Base-by-base conservation (phyloP, 805 yeast species). In the Pichia scutulata region DNA sequence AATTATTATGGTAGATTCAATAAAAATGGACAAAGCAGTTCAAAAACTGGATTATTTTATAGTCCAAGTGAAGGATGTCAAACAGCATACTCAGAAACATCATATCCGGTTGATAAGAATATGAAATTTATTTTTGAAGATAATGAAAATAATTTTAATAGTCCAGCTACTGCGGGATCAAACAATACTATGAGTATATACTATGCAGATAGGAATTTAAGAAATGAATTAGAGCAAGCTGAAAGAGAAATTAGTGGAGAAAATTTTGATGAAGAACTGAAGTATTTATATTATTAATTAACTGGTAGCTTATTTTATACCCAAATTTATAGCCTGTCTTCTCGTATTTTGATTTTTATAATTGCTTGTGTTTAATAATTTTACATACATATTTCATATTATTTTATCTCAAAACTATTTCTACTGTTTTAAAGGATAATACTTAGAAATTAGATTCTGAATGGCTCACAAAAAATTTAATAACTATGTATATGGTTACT, bases 161-260 rank as follows among this genome's bases (percentile, higher is more conserved):
- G 41, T 14, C 28, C 46, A 16, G 18, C 19, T 8, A 44, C 51
- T 3, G 19, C 36, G 21, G 45, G n/a, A 13, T 36, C 33, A 2
- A 24, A 18, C 9, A 19, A 25, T 28, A 37, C 33, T 16, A 16
- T 30, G 21, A 9, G n/a, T n/a, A 13, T 23, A 26, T 39, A 16
- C 7, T 30, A 26, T 37, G 28, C 33, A n/a, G 49, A 44, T 39
- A 43, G 37, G 8, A 37, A 43, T 39, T 7, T 55, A 13, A 36
- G 41, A 14, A 28, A 43, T 39, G 51, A 53, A 43, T 41, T 55
- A 25, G n/a, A 40, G 22, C 44, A 46, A 16, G 56, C 53, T 2
- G 51, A 55, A 22, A 39, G 56, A 75, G 84, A 89, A 67, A 80
- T 89, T 56, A 78, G 77, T 2, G 61, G 75, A 6, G 78, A 76